Base-by-base conservation (phyloP, 495 filamentous ascomycete genomes). In the Neurospora sp. region DNA sequence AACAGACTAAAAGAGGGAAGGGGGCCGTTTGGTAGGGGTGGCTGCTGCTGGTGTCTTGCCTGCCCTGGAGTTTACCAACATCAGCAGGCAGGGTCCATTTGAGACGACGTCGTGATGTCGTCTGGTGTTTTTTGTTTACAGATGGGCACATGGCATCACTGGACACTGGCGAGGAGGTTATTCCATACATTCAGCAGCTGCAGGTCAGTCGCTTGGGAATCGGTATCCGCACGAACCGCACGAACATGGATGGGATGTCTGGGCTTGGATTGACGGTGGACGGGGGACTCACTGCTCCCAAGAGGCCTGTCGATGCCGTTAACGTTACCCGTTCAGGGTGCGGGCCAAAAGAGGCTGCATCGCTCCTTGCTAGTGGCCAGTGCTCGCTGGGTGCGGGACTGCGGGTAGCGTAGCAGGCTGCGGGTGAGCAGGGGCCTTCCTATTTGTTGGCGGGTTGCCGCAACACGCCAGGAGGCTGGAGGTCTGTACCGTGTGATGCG, bases 401-500 rank as follows among this genome's bases (percentile, higher is more conserved):
- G 61, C n/a, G 45, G 40, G 73, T 41, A 72, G 70, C 41, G 70
- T 70, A 39, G 72, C 39, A 71, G 42, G 68, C 35, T 37, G 69
- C 68, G 69, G 45, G 72, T 31, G 70, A 70, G 73, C 73, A 53
- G 65, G 16, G 75, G 44, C 22, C 31, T 53, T 72, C 69, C 31
- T 74, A 74, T 76, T 76, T 74, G 73, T 70, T 70, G 74, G 69
- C 44, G 59, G 69, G 53, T 71, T 73, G 71, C 71, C 74, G 72
- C 71, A 69, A 69, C 45, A 73, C 70, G 69, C 74, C 74, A 22
- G 73, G 72, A 75, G 74, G 72, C 69, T 74, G 53, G 72, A 71
- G 44, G 70, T 35, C 38, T 70, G 74, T 71, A 78, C 69, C 76
- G 76, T 78, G 76, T 76, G 76, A 78, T 78, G 76, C 42, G 69